These are phyloP conservation scores for Termitomyces sp. DNA, from an alignment of 768 basidiomycete species.

Conservation along the genomic window DNA sequence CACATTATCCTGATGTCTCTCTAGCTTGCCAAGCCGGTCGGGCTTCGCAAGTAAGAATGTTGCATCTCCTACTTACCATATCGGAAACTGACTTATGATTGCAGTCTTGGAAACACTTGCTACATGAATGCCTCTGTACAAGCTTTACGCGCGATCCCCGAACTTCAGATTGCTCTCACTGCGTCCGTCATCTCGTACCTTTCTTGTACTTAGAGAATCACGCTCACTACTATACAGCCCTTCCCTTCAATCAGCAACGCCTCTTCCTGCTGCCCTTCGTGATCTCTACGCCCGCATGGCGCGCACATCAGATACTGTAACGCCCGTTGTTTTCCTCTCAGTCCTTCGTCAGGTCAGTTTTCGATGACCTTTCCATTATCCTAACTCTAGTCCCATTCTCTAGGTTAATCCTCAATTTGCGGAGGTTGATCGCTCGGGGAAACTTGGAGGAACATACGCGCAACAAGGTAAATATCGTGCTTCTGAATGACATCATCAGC, in stretches of 20 bases:
- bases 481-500: conserved; percentile 18
- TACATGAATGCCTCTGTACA: conserved; percentile 98
- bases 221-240: conserved; percentile 18
- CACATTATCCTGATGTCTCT: conserved; percentile 7
- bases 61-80: background rate
- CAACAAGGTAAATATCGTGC: conserved; percentile 58
- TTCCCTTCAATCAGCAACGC: conserved; percentile 32
- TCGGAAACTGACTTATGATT: background rate
- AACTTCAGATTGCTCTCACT: conserved; percentile 69
- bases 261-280: conserved; percentile 48
- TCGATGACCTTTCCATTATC: background rate
- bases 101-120: conserved; percentile 86
- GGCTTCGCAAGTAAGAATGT: conserved; percentile 60
- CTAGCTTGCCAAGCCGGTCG: conserved; percentile 76
- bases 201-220: background rate
- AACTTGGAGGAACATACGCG: conserved; percentile 44
- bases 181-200: conserved; percentile 31
- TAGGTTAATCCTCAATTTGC: conserved; percentile 86
- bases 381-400: background rate
- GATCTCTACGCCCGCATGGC: conserved; percentile 71
- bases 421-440: conserved; percentile 49
- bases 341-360: conserved; percentile 50
- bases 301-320: conserved; percentile 68
- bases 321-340: conserved; percentile 63
- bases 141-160: conserved; percentile 88